Evolutionary conservation across 2,329 filamentous ascomycete species (phyloP).

Genomic region (Aspergillus fijiensis): DNA sequence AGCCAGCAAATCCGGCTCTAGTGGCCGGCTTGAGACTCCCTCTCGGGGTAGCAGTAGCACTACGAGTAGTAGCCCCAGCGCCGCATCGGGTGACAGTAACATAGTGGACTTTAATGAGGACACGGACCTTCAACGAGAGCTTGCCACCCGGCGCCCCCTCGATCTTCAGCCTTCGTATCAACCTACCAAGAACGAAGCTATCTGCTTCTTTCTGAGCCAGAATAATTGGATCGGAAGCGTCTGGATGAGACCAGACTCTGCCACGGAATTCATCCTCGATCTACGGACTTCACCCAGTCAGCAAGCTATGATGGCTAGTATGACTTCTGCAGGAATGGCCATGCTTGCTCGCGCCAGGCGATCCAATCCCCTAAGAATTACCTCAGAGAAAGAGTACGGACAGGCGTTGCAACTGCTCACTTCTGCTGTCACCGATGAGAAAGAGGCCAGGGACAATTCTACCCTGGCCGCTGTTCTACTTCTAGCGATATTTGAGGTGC

Average conservation of each 20-base stretch:
- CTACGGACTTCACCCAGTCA: conserved; percentile 24
- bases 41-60: conserved; percentile 18
- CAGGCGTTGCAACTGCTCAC: conserved; percentile 50
- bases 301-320: conserved; percentile 46
- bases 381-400: conserved; percentile 56
- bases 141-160: conserved; percentile 12
- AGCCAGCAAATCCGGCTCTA: conserved; percentile 9
- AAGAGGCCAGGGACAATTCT: conserved; percentile 40
- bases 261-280: conserved; percentile 17
- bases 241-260: conserved; percentile 26
- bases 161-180: conserved; percentile 27
- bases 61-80: conserved; percentile 5
- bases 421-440: conserved; percentile 32
- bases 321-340: conserved; percentile 59
- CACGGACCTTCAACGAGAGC: conserved; percentile 18
- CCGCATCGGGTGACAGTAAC: neutral
- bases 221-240: conserved; percentile 33
- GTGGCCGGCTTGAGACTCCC: conserved; percentile 25
- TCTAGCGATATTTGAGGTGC: conserved; percentile 63
- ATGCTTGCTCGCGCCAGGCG: conserved; percentile 56
- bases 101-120: conserved; percentile 16
- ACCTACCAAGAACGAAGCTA: conserved; percentile 32
- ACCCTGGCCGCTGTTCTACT: conserved; percentile 57
- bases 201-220: conserved; percentile 38
- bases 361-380: conserved; percentile 47